Conservation (phyloP, 2,329 filamentous ascomycete species). For the Ophiosphaerella narmari region DNA sequence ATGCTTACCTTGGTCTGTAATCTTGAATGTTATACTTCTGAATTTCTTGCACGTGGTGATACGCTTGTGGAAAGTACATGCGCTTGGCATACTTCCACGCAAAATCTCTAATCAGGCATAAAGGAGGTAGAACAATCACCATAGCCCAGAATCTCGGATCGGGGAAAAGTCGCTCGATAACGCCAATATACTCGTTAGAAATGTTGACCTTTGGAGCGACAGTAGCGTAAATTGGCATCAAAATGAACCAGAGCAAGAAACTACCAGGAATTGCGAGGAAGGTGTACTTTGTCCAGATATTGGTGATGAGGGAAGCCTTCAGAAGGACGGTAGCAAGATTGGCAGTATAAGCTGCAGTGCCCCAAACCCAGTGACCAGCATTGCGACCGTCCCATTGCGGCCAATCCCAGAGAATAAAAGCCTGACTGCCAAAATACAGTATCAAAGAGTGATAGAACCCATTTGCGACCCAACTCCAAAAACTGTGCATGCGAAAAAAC, state of each 20-base stretch:
- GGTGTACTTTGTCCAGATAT: slow-evolving; percentile 99
- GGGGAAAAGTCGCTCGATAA: slow-evolving; percentile 78
- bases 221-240: slow-evolving; percentile 84
- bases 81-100: slow-evolving; percentile 97
- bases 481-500: slow-evolving; percentile 92
- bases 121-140: slow-evolving; percentile 74
- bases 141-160: slow-evolving; percentile 92
- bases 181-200: slow-evolving; percentile 81
- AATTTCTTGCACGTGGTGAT: slow-evolving; percentile 98
- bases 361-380: slow-evolving; percentile 98
- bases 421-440: slow-evolving; percentile 82
- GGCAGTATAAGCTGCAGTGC: slow-evolving; percentile 89
- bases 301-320: slow-evolving; percentile 92
- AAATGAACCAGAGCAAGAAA: slow-evolving; percentile 87
- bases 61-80: slow-evolving; percentile 95
- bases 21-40: slow-evolving; percentile 99
- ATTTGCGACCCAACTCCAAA: slow-evolving; percentile 89
- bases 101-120: slow-evolving; percentile 88
- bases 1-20: slow-evolving; percentile 83
- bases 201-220: slow-evolving; percentile 82
- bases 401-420: slow-evolving; percentile 82
- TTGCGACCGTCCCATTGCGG: slow-evolving; percentile 77
- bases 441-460: slow-evolving; percentile 95
- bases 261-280: slow-evolving; percentile 93
- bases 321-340: slow-evolving; percentile 92